phyloP scores from a whole-genome alignment of 108 stramenopile species.

The Aurantiochytrium sp. region DNA sequence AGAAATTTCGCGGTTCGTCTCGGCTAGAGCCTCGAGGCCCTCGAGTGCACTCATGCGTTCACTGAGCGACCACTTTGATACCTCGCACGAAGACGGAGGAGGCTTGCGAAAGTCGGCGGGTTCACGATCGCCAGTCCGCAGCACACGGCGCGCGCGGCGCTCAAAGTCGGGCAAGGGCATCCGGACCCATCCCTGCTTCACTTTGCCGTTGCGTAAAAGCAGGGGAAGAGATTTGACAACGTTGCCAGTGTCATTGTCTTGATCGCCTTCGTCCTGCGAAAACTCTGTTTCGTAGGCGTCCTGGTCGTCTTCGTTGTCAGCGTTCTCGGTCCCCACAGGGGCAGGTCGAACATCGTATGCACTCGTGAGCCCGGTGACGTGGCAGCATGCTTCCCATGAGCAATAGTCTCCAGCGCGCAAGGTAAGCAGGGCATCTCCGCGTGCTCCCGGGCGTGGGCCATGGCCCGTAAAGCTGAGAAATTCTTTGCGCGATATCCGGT shows the following conservation, averaged over 20 bases:
- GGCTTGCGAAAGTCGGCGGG: not conserved
- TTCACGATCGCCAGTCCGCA: not conserved
- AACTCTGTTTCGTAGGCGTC: not conserved
- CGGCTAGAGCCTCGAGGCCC: not conserved
- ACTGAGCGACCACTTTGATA: not conserved
- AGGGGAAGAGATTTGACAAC: not conserved
- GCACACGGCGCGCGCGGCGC: not conserved
- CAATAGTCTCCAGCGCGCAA: not conserved
- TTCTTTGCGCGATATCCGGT: not conserved
- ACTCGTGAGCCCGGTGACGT: not conserved
- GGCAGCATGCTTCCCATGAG: conserved; percentile 3
- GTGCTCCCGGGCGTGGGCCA: not conserved
- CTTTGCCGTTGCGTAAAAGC: not conserved
- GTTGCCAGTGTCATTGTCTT: too few relatives aligned
- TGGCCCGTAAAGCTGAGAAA: not conserved
- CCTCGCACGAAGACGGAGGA: not conserved
- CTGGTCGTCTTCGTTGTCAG: not conserved
- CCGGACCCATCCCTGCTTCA: conserved; percentile 1
- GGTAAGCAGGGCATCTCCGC: not conserved
- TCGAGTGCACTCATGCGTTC: not conserved
- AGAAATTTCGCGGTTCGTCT: not conserved
- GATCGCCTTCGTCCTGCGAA: not conserved
- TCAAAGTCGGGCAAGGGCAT: not conserved
- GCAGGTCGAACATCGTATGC: not conserved
- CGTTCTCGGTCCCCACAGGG: not conserved